phyloP scores from a whole-genome alignment of 371 early-diverging fungal species.

The Circinella minor region DNA sequence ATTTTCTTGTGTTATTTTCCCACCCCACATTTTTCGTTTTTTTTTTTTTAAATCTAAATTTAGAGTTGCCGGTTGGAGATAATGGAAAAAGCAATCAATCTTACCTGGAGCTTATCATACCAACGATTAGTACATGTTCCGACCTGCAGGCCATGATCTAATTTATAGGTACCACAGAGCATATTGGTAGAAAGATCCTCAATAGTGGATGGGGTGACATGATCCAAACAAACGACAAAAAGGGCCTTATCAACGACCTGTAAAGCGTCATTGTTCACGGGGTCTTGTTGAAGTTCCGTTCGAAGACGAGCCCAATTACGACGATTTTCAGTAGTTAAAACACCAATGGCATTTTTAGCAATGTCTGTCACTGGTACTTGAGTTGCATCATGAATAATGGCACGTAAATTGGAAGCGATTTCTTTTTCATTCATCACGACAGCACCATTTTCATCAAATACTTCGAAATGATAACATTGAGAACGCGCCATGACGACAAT shows the following conservation, averaged over 20 bases:
- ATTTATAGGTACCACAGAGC: constrained; percentile 61
- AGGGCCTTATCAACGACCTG: constrained; percentile 72
- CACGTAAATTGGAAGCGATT: constrained; percentile 50
- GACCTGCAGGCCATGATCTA: constrained; percentile 56
- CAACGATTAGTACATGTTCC: constrained; percentile 67
- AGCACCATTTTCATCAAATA: constrained; percentile 56
- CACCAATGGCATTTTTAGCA: constrained; percentile 60
- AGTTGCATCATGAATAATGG: constrained; percentile 44
- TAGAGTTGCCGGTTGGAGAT: neutral
- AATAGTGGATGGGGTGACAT: constrained; percentile 49
- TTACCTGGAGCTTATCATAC: constrained; percentile 66
- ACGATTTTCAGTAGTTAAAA: constrained; percentile 75
- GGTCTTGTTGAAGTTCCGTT: constrained; percentile 37
- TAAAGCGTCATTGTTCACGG: constrained; percentile 63
- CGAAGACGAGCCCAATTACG: constrained; percentile 73
- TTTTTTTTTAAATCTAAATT: neutral
- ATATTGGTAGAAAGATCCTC: constrained; percentile 59
- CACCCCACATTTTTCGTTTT: constrained; percentile 6
- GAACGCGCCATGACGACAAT: constrained; percentile 69
- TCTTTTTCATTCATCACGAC: constrained; percentile 53
- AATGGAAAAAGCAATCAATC: neutral
- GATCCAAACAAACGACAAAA: constrained; percentile 85
- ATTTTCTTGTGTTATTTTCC: neutral
- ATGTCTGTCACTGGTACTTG: constrained; percentile 43
- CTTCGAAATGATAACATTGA: constrained; percentile 72